A percentile compares a stretch with the other conserved stretches of the same genome.
phyloP scores from a whole-genome alignment of 2,329 filamentous ascomycete genomes.

The Epichloe coenophiala region DNA sequence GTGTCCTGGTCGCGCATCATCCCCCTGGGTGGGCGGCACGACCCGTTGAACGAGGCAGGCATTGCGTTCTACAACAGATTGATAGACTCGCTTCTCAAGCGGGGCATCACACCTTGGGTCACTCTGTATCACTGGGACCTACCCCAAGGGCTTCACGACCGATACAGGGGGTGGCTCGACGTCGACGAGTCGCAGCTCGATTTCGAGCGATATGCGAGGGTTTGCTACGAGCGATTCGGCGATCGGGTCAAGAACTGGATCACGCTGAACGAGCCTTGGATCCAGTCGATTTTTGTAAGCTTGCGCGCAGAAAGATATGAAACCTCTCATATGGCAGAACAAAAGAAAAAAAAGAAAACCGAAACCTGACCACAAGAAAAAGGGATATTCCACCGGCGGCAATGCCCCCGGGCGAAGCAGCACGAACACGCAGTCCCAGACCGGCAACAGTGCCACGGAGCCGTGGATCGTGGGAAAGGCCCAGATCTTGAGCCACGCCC shows the following conservation, averaged over 20 bases:
- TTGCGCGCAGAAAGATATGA: not conserved
- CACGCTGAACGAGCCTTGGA: conserved; percentile 26
- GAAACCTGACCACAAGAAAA: not conserved
- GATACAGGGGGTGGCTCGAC: conserved; percentile 23
- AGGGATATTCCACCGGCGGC: conserved; percentile 21
- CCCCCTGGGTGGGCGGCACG: conserved; percentile 47
- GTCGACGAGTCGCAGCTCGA: conserved; percentile 18
- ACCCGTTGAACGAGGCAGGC: conserved; percentile 48
- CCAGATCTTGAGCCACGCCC: conserved; percentile 22
- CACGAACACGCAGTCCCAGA: conserved; percentile 8
- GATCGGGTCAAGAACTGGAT: conserved; percentile 26
- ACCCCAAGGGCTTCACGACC: conserved; percentile 21
- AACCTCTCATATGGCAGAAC: too few species aligned
- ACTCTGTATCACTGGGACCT: conserved; percentile 54
- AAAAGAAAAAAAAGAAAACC: not conserved
- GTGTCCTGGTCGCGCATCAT: conserved; percentile 52
- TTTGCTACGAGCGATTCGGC: conserved; percentile 27
- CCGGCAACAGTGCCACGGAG: conserved; percentile 21
- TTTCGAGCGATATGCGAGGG: conserved; percentile 22
- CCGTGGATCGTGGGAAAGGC: conserved; percentile 23
- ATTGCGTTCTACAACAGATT: conserved; percentile 46
- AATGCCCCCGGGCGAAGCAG: conserved; percentile 19
- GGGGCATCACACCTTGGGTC: conserved; percentile 46
- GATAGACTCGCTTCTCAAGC: conserved; percentile 41
- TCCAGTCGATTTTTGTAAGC: conserved; percentile 21